Evolutionary conservation across 2,329 filamentous ascomycete genomes (phyloP), one percentile per base, ranked within the genome.

Genomic region (Coniochaeta sp.): DNA sequence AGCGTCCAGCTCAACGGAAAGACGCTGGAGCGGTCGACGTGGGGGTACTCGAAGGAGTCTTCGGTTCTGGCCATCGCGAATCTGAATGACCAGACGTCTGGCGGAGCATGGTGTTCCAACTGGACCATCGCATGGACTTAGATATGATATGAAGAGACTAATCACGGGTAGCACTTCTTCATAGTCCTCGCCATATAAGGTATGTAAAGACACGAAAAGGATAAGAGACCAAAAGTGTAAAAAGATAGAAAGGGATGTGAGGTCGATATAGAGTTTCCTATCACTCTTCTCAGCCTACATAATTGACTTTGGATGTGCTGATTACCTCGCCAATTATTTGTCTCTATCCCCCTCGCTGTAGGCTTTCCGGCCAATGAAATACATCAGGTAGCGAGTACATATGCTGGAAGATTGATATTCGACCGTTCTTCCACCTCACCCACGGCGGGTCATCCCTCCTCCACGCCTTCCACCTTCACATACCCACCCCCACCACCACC

Each of bases 71-170:
- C 70, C 60, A 68, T 89, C 17, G 74, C 73, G 5, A 79, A 77
- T 1, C 68, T 89, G 65, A 70, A 79, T 50, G 70, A 72, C 14
- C 58, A 77, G 59, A 86, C 84, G 0, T 65, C 66, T 0, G 67
- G 70, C 2, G 86, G 85, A 3, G 85, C 84, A n/a, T 90, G 84
- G 82, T 72, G 68, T 52, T 66, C 68, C 10, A 75, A 79, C 64
- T 89, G 85, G 86, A 77, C 76, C 4, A 68, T 56, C 17, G 24
- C 54, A 22, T 56, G 54, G 54, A 24, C 54, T 36, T 56, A 47
- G 42, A 8, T 4, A 26, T 47, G 42, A 12, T 17, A 40, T 38
- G 17, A 40, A 19, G 12, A 40, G 17, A 16, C 36, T n/a, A 44
- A 38, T 38, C 7, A 17, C 14, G 14, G 14, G 36, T 4, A 38